Percentiles rank a stretch among this genome's conserved stretches.
Evolutionary conservation across 2,329 filamentous ascomycete species (phyloP).

Genomic region (Penicillium oxalicum): DNA sequence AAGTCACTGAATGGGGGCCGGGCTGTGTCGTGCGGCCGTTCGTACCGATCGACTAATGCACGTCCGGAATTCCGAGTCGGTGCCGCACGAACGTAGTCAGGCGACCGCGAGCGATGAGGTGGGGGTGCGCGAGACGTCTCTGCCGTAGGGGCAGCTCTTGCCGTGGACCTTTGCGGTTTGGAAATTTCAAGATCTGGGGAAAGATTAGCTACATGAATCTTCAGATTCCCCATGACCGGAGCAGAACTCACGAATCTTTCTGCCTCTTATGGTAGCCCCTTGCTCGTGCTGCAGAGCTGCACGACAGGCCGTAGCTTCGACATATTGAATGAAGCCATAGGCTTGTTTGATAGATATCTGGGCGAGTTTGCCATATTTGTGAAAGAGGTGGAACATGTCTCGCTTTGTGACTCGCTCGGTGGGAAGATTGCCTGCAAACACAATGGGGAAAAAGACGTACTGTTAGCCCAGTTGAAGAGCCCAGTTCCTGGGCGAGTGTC

Average conservation of each 20-base stretch:
- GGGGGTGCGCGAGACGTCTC: slow-evolving; percentile 33
- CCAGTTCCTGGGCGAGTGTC: background rate
- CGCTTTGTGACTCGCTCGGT: slow-evolving; percentile 89
- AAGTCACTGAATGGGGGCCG: slow-evolving; percentile 44
- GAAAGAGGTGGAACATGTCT: slow-evolving; percentile 88
- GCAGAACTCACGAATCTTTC: slow-evolving; percentile 74
- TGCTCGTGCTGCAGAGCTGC: slow-evolving; percentile 72
- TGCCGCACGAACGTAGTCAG: slow-evolving; percentile 51
- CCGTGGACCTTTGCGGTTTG: slow-evolving; percentile 74
- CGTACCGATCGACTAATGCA: slow-evolving; percentile 39
- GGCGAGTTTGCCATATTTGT: slow-evolving; percentile 75
- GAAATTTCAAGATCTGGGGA: slow-evolving; percentile 76
- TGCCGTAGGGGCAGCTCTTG: slow-evolving; percentile 41
- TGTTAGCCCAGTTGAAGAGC: background rate
- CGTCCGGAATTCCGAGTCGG: slow-evolving; percentile 28
- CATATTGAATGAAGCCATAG: slow-evolving; percentile 94
- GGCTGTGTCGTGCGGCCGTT: slow-evolving; percentile 32
- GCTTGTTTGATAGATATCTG: slow-evolving; percentile 96
- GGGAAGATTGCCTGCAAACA: slow-evolving; percentile 69
- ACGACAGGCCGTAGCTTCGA: slow-evolving; percentile 67
- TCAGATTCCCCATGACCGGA: background rate
- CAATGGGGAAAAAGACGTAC: slow-evolving; percentile 6
- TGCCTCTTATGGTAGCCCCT: slow-evolving; percentile 74
- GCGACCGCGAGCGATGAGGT: slow-evolving; percentile 55
- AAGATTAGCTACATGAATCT: slow-evolving; percentile 3